Percentiles rank a stretch among this genome's conserved stretches.
Conservation (phyloP, 1,284 basidiomycete species). For the Cryptococcus jaspeensis region DNA sequence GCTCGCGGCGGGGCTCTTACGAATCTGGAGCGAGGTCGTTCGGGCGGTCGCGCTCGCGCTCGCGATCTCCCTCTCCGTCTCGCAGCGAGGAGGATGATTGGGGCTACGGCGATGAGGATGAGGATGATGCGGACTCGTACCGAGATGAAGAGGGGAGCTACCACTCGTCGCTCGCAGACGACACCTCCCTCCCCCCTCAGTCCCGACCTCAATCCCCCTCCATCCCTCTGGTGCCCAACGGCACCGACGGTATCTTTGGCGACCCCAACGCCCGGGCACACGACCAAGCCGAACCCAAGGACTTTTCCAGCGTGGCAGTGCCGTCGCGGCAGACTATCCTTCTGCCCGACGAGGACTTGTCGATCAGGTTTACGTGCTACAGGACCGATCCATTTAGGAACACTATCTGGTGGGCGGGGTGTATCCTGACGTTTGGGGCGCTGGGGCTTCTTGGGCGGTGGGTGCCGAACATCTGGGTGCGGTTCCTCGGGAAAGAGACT, state of each 20-base stretch:
- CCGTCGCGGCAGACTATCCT: conserved; percentile 73
- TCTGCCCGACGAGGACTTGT: conserved; percentile 86
- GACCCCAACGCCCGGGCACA: conserved; percentile 14
- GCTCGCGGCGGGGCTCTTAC: conserved; percentile 26
- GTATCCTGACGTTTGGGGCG: conserved; percentile 69
- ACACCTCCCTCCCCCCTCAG: conserved; percentile 51
- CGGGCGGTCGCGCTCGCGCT: conserved; percentile 9
- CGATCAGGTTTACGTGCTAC: conserved; percentile 88
- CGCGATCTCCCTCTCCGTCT: conserved; percentile 28
- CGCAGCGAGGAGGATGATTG: conserved; percentile 31
- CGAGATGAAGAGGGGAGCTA: conserved; percentile 42
- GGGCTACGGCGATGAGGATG: conserved; percentile 46
- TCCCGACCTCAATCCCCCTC: conserved; percentile 45
- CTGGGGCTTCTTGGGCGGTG: conserved; percentile 85
- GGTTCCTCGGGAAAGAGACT: conserved; percentile 78
- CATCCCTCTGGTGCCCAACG: conserved; percentile 43
- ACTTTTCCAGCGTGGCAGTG: conserved; percentile 37
- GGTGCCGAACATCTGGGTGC: conserved; percentile 88
- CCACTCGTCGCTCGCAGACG: conserved; percentile 49
- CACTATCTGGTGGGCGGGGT: conserved; percentile 70
- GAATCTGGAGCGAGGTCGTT: conserved; percentile 14
- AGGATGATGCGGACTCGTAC: conserved; percentile 30
- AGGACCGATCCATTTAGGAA: conserved; percentile 66
- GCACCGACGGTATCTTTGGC: conserved; percentile 49
- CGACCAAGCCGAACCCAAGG: conserved; percentile 31